These are phyloP conservation scores for Ophiostoma triangulosporum DNA, from an alignment of 2,329 filamentous ascomycete genomes.

Conservation along the genomic window DNA sequence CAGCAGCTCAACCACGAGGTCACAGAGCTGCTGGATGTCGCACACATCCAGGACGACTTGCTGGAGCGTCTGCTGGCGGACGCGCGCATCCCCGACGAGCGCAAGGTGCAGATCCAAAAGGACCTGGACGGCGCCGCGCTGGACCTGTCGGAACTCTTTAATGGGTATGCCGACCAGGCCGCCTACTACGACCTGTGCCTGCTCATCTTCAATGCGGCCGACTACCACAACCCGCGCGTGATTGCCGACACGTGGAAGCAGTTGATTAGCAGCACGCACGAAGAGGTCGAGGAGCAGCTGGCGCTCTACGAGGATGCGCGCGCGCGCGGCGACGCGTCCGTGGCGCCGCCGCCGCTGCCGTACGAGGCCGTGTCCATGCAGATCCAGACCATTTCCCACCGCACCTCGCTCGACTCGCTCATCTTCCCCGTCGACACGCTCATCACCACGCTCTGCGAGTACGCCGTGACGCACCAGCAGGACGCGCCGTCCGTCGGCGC, in stretches of 20 bases:
- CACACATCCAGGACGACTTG: conserved; percentile 88
- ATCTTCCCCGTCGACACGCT: conserved; percentile 51
- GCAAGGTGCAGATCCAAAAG: conserved; percentile 48
- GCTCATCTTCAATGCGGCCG: conserved; percentile 80
- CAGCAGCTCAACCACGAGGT: conserved; percentile 78
- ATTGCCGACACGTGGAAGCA: conserved; percentile 76
- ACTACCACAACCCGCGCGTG: conserved; percentile 77
- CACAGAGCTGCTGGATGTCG: conserved; percentile 75
- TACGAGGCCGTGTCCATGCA: conserved; percentile 57
- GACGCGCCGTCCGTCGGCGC: conserved; percentile 43
- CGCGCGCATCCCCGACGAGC: conserved; percentile 49
- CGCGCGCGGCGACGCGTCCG: conserved; percentile 16
- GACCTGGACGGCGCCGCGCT: conserved; percentile 68
- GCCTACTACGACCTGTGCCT: conserved; percentile 84
- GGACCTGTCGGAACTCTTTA: conserved; percentile 75
- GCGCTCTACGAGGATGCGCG: conserved; percentile 23
- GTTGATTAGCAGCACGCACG: conserved; percentile 60
- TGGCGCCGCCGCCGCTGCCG: conserved; percentile 35
- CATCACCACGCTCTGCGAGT: conserved; percentile 49
- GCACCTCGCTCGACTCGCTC: conserved; percentile 50
- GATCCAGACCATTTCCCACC: conserved; percentile 51
- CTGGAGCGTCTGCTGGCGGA: conserved; percentile 67
- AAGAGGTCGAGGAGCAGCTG: conserved; percentile 33
- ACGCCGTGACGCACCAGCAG: conserved; percentile 44
- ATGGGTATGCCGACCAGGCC: conserved; percentile 78